phyloP scores from a whole-genome alignment of 2,329 filamentous ascomycete genomes.

The Nigrospora sphaerica region DNA sequence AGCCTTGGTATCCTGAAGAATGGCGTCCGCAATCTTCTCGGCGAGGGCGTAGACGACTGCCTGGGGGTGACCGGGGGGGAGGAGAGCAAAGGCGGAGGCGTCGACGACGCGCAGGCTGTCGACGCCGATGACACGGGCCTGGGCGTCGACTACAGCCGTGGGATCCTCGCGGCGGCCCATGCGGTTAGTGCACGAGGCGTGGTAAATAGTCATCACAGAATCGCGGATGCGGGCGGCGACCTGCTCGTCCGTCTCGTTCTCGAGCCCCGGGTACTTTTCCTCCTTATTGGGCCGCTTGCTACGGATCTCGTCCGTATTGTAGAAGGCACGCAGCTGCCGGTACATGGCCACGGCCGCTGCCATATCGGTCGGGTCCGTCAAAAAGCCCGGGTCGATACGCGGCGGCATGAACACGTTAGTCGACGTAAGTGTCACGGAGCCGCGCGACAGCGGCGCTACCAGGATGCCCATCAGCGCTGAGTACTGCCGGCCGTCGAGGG shows the following conservation, averaged over 20 bases:
- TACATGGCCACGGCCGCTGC: conserved; percentile 33
- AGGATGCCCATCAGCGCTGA: conserved; percentile 23
- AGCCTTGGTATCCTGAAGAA: not conserved
- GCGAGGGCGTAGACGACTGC: conserved; percentile 3
- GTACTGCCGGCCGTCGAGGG: conserved; percentile 25
- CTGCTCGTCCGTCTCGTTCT: conserved; percentile 30
- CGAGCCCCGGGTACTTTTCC: conserved; percentile 28
- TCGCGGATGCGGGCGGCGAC: conserved; percentile 27
- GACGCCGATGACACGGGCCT: conserved; percentile 9
- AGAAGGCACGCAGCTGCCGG: conserved; percentile 30
- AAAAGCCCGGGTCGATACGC: conserved; percentile 35
- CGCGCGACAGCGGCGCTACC: conserved; percentile 32
- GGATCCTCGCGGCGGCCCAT: conserved; percentile 9
- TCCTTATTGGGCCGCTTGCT: conserved; percentile 19
- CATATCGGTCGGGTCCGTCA: conserved; percentile 30
- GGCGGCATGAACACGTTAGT: conserved; percentile 26
- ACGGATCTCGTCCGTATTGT: conserved; percentile 17
- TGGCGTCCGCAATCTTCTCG: conserved; percentile 5
- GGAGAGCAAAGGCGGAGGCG: conserved; percentile 6
- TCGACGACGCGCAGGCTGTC: conserved; percentile 7
- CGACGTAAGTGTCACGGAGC: conserved; percentile 32
- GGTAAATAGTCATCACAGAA: conserved; percentile 21
- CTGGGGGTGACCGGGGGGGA: conserved; percentile 5
- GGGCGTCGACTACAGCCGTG: conserved; percentile 9
- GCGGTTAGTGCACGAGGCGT: conserved; percentile 7